These are phyloP conservation scores for Cubamyces sp. DNA, from an alignment of 768 basidiomycete genomes.

Conservation along the genomic window DNA sequence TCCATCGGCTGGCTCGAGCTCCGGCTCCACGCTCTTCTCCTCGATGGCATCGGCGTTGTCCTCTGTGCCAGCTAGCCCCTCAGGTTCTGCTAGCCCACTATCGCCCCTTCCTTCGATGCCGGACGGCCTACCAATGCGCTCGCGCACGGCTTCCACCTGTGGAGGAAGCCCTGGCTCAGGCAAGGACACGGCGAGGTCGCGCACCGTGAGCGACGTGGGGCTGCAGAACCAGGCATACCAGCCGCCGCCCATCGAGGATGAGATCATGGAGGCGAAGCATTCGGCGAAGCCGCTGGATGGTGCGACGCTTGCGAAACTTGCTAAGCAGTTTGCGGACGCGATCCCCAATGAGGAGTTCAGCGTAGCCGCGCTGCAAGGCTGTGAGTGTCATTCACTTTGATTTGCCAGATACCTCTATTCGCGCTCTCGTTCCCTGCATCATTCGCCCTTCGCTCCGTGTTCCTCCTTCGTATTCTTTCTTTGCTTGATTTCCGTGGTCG, in stretches of 20 bases:
- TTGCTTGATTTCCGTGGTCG: conserved; percentile 16
- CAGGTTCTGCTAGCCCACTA: conserved; percentile 37
- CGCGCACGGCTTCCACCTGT: conserved; percentile 16
- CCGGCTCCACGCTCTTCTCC: conserved; percentile 54
- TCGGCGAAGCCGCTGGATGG: conserved; percentile 69
- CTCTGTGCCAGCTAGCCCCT: conserved; percentile 40
- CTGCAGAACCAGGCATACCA: conserved; percentile 48
- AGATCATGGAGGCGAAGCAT: conserved; percentile 60
- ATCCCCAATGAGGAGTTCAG: conserved; percentile 88
- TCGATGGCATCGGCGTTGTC: conserved; percentile 53
- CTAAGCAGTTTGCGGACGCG: conserved; percentile 77
- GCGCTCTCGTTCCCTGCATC: conserved; percentile 14
- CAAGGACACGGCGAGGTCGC: conserved; percentile 21
- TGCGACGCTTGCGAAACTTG: conserved; percentile 65
- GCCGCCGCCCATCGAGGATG: conserved; percentile 66
- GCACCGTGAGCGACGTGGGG: conserved; percentile 23
- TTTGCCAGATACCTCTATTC: conserved; percentile 25
- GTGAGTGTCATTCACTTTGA: conserved; percentile 50
- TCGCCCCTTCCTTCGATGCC: conserved; percentile 28
- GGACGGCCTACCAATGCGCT: conserved; percentile 17
- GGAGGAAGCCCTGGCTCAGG: not conserved
- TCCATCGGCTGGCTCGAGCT: conserved; percentile 40
- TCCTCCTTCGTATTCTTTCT: conserved; percentile 24
- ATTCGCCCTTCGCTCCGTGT: conserved; percentile 7
- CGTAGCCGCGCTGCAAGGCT: conserved; percentile 89